These are phyloP conservation scores for Blastocystis sp. DNA, from an alignment of 352 stramenopile genomes.

Conservation along the genomic window DNA sequence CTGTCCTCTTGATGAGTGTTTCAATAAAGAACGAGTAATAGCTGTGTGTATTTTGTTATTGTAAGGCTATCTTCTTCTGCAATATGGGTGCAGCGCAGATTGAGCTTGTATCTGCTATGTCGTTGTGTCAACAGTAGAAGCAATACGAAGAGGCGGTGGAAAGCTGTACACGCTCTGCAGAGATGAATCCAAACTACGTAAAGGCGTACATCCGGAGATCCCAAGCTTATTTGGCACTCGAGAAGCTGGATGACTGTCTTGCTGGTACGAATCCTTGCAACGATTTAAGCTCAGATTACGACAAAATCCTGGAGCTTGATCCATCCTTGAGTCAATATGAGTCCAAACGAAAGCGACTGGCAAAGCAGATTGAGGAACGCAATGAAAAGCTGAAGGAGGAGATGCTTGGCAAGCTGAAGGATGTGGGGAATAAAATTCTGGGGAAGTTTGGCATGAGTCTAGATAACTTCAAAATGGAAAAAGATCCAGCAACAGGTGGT, in stretches of 20 bases:
- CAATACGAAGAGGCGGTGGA: slow-evolving; percentile 81
- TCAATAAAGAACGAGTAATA: slow-evolving; percentile 43
- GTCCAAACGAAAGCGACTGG: slow-evolving; percentile 65
- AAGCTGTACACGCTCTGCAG: slow-evolving; percentile 85
- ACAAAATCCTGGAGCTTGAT: slow-evolving; percentile 85
- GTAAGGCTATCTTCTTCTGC: slow-evolving; percentile 28
- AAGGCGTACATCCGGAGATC: slow-evolving; percentile 84
- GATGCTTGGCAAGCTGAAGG: slow-evolving; percentile 93
- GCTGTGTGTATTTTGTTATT: not conserved
- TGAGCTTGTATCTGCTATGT: not conserved
- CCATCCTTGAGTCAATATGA: slow-evolving; percentile 68
- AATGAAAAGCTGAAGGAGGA: slow-evolving; percentile 96
- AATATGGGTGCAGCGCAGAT: slow-evolving; percentile 58
- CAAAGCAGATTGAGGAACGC: slow-evolving; percentile 80
- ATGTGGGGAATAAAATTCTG: slow-evolving; percentile 94
- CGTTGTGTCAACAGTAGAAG: slow-evolving; percentile 53
- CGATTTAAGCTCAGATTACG: slow-evolving; percentile 69
- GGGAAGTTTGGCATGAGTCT: slow-evolving; percentile 97
- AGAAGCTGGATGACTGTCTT: slow-evolving; percentile 87
- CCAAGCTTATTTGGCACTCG: slow-evolving; percentile 81
- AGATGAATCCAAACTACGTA: slow-evolving; percentile 87
- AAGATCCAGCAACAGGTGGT: slow-evolving; percentile 89
- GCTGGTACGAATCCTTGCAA: slow-evolving; percentile 67
- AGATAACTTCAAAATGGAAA: slow-evolving; percentile 97
- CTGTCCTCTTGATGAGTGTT: slow-evolving; percentile 39